Evolutionary conservation across 768 basidiomycete species (phyloP), one percentile per base, ranked within the genome.

Genomic region (Suillus cothurnatus): DNA sequence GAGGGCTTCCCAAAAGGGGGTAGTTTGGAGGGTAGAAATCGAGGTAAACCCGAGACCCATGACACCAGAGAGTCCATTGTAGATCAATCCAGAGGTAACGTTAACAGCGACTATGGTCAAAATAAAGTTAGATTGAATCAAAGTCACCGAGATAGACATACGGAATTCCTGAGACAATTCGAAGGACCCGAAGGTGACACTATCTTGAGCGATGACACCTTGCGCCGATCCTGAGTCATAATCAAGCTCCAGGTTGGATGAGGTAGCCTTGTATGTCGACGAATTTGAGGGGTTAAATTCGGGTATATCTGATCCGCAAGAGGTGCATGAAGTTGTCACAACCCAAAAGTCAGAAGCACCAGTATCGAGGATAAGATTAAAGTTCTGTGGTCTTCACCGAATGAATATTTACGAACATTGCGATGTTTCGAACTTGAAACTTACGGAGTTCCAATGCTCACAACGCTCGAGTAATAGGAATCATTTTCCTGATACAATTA

Each of bases 331-430:
- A 0, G 77, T 74, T 21, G 82, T 81, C 1, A 89, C 88, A 7
- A 99, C 83, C 96, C 95, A 99, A 4, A 98, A 80, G 76, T 98
- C 97, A 26, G 88, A 88, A 0, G 91, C 93, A 1, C 95, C 95
- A 0, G 97, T 97, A 76, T 98, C 97, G 41, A 98, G 85, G 62
- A 97, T 87, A 63, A 97, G 81, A 62, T 88, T 81, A 72, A 97
- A 90, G 6, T 79, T 49, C 74, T 95, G 93, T 0, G 88, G 76
- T 19, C 88, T 90, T 32, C 4, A 45, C 47, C 63, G 41, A 34
- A 55, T 26, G 60, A 45, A 47, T 4, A 32, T 53, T 53, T 31
- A 7, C 11, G n/a, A 14, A 23, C 28, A 6, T 14, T 4, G 32
- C 21, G 14, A n/a, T 7, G 12, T 34, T n/a, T 28, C 1, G 26